Conservation (phyloP, 495 filamentous ascomycete genomes). For the Astrocystis sublimbata region DNA sequence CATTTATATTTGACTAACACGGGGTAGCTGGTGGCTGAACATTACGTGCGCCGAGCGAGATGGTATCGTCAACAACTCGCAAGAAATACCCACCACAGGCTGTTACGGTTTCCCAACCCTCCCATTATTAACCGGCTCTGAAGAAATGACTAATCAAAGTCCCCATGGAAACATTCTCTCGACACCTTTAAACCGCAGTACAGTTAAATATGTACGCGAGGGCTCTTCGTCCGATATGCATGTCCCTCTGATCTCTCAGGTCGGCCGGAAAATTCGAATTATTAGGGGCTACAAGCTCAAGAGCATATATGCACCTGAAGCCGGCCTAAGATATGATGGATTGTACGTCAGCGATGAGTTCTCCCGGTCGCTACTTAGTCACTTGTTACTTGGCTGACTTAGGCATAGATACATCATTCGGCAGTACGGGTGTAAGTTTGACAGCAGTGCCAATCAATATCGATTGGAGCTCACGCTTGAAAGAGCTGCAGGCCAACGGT, state of each 20-base stretch:
- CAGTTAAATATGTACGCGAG: slow-evolving; percentile 38
- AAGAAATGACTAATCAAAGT: slow-evolving; percentile 35
- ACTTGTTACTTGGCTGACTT: neutral
- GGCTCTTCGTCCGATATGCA: slow-evolving; percentile 39
- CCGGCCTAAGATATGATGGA: slow-evolving; percentile 53
- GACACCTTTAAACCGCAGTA: no score
- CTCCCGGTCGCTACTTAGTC: neutral
- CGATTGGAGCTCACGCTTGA: slow-evolving; percentile 40
- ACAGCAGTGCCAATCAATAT: slow-evolving; percentile 31
- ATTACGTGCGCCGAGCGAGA: slow-evolving; percentile 49
- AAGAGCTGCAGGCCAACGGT: slow-evolving; percentile 28
- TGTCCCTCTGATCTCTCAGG: slow-evolving; percentile 36
- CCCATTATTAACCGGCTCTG: slow-evolving; percentile 46
- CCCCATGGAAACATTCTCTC: no score
- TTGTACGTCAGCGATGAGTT: slow-evolving; percentile 41
- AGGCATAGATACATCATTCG: slow-evolving; percentile 29
- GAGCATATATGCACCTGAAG: slow-evolving; percentile 46
- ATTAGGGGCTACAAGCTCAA: slow-evolving; percentile 44
- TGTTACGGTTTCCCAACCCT: slow-evolving; percentile 37
- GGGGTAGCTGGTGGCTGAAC: slow-evolving; percentile 51
- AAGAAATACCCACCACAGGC: slow-evolving; percentile 39
- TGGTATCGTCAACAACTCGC: slow-evolving; percentile 42
- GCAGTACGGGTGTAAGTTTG: slow-evolving; percentile 41
- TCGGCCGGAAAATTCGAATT: slow-evolving; percentile 45
- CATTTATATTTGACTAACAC: neutral